Percentiles rank a stretch among this genome's conserved stretches.
Conservation (phyloP, 768 basidiomycete species). For the Calocybe indica region DNA sequence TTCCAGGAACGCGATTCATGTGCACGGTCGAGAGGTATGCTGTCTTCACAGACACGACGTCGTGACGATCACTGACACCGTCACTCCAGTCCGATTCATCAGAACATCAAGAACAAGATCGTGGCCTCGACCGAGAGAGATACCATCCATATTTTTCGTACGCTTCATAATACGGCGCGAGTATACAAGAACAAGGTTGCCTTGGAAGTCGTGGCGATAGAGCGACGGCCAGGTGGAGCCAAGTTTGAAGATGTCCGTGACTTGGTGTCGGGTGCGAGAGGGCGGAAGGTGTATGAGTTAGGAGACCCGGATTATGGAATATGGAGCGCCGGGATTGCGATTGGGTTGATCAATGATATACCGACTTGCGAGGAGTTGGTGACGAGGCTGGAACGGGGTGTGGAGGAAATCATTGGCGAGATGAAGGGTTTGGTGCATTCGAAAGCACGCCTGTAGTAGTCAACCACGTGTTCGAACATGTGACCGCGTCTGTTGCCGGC, state of each 20-base stretch:
- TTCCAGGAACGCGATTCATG: conserved; percentile 80
- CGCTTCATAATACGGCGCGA: conserved; percentile 76
- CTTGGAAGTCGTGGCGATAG: conserved; percentile 78
- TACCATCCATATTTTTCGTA: conserved; percentile 88
- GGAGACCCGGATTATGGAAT: conserved; percentile 88
- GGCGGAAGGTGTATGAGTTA: conserved; percentile 69
- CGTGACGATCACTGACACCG: background rate
- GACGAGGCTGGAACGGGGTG: conserved; percentile 64
- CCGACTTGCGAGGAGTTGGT: conserved; percentile 77
- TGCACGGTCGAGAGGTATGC: conserved; percentile 76
- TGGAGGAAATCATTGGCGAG: conserved; percentile 56
- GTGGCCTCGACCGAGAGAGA: conserved; percentile 78
- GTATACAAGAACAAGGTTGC: conserved; percentile 85
- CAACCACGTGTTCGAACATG: conserved; percentile 15
- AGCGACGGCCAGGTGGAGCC: conserved; percentile 75
- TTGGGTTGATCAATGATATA: conserved; percentile 78
- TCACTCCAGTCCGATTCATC: conserved; percentile 65
- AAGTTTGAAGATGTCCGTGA: conserved; percentile 84
- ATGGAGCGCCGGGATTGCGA: conserved; percentile 64
- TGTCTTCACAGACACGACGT: background rate
- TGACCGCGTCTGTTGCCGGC: conserved; percentile 30
- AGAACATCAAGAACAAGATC: conserved; percentile 87
- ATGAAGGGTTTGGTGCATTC: conserved; percentile 28
- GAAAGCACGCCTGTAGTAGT: too few species aligned
- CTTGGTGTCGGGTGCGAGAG: conserved; percentile 66